Percentiles rank a stretch among this genome's conserved stretches.
These are phyloP conservation scores for Neurospora sp. DNA, from an alignment of 495 filamentous ascomycete genomes.

Conservation along the genomic window DNA sequence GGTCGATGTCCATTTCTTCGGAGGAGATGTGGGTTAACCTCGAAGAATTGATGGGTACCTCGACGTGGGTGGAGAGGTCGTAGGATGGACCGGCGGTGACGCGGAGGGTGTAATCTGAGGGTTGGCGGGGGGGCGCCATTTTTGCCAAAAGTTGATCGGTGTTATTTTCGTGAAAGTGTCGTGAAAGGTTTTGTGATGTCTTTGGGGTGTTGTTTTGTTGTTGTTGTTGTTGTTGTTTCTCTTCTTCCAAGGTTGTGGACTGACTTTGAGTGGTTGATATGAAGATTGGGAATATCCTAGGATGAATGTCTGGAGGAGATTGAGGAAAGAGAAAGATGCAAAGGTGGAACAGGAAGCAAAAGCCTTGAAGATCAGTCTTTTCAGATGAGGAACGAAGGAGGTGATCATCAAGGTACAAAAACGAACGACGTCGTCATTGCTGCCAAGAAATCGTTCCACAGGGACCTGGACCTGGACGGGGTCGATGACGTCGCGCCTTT, in stretches of 20 bases:
- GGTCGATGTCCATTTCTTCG: conserved; percentile 41
- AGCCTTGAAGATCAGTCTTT: neutral
- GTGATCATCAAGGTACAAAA: neutral
- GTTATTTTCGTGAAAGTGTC: no score
- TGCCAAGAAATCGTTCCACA: neutral
- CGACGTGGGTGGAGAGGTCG: conserved; percentile 51
- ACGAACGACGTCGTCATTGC: neutral
- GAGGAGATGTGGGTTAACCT: conserved; percentile 47
- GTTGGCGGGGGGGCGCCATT: neutral
- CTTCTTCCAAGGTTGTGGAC: no score
- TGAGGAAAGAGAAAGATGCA: no score
- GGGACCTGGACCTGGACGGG: neutral
- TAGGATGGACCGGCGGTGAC: conserved; percentile 70
- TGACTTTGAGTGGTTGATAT: no score
- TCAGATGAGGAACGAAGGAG: neutral
- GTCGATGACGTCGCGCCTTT: neutral
- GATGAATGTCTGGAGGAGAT: no score
- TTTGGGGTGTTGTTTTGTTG: no score
- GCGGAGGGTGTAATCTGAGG: conserved; percentile 56
- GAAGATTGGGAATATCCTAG: no score
- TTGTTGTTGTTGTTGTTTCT: no score
- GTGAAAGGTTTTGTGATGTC: no score
- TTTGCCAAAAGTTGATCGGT: no score
- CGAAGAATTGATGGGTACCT: conserved; percentile 62
- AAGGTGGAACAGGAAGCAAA: neutral